phyloP scores from a whole-genome alignment of 352 stramenopile species.

The Phytophthora melonis region DNA sequence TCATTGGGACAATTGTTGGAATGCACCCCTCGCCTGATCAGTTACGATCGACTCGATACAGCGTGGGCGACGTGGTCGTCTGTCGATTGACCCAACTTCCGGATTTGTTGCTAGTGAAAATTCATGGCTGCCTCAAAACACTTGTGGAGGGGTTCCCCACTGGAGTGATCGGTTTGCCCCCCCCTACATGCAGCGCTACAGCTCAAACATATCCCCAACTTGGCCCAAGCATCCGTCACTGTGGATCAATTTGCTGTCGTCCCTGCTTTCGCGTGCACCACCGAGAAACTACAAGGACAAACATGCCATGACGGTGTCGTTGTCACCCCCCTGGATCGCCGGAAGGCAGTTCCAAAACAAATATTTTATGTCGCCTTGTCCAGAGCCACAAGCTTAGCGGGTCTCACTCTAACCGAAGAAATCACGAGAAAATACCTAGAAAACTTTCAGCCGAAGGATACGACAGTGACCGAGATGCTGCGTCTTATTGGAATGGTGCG shows the following conservation, averaged over 20 bases:
- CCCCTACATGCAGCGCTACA: background rate
- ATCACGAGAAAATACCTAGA: background rate
- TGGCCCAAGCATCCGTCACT: conserved; percentile 7
- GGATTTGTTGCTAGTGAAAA: background rate
- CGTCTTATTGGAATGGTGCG: background rate
- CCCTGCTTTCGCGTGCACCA: conserved; percentile 27
- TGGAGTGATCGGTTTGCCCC: background rate
- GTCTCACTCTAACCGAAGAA: background rate
- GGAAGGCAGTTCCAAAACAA: background rate
- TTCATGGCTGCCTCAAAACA: background rate
- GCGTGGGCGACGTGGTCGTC: background rate
- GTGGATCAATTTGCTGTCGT: conserved; percentile 26
- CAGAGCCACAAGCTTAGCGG: background rate
- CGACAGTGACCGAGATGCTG: conserved; percentile 2
- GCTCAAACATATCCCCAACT: background rate
- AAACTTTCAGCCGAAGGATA: background rate
- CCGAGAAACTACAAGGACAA: conserved; percentile 29
- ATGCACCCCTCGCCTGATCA: background rate
- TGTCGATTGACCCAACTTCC: background rate
- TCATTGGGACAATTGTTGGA: conserved; percentile 4
- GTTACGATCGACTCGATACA: background rate
- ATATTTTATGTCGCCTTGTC: conserved; percentile 10
- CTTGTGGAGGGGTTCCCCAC: background rate
- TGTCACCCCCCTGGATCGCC: background rate
- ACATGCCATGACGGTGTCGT: background rate